Evolutionary conservation across 352 stramenopile species (phyloP).

Genomic region (Phytophthora vignae): DNA sequence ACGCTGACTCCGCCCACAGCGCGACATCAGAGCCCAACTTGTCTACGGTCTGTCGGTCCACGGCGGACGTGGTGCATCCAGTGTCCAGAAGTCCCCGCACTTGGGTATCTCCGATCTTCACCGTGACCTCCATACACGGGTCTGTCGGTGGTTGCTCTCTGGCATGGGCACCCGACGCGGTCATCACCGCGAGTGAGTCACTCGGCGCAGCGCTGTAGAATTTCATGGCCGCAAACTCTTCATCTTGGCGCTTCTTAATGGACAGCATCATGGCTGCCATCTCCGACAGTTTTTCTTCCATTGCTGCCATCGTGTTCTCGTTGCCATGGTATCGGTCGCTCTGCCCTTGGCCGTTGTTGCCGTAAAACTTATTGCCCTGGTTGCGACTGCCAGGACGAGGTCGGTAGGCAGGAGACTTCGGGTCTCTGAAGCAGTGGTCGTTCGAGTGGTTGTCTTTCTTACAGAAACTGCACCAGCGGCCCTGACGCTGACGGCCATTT

Average conservation of each 20-base stretch:
- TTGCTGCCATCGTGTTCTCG: not conserved
- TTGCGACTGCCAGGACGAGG: not conserved
- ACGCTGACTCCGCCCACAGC: not conserved
- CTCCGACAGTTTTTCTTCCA: not conserved
- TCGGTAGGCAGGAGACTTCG: not conserved
- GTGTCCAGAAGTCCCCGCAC: not conserved
- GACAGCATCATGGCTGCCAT: not conserved
- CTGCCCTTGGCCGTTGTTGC: too few relatives aligned
- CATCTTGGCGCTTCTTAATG: not conserved
- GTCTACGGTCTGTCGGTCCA: not conserved
- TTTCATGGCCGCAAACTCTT: not conserved
- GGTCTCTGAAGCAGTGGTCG: not conserved
- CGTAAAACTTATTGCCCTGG: too few relatives aligned
- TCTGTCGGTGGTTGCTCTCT: not conserved
- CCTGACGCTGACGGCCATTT: too few relatives aligned
- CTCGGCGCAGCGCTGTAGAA: not conserved
- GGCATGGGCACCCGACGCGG: too few relatives aligned
- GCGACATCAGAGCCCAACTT: not conserved
- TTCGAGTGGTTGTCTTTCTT: not conserved
- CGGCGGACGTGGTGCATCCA: not conserved
- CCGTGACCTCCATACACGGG: not conserved
- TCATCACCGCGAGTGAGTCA: too few relatives aligned
- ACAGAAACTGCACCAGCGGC: not conserved
- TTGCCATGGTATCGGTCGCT: not conserved
- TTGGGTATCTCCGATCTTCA: not conserved